Base-by-base conservation (phyloP, 768 basidiomycete genomes). In the Auricularia auricula-judae region DNA sequence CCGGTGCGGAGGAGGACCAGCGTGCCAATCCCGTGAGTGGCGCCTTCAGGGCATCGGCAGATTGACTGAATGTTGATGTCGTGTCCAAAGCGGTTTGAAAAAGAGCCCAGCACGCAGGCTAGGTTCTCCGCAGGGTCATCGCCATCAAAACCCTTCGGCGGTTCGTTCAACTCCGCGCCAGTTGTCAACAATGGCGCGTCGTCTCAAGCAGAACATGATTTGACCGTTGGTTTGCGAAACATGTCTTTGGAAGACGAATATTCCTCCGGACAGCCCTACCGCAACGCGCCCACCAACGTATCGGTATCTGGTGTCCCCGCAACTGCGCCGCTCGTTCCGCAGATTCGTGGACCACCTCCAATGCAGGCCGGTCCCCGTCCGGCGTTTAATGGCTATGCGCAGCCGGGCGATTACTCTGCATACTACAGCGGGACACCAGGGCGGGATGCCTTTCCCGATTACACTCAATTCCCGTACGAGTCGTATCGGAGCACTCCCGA, bases 171-270 rank as follows among this genome's bases (percentile, higher is more conserved):
- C 76, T 68, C 64, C 74, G 43, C 63, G 65, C 63, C 75, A 74
- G 21, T 70, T 14, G 12, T 42, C 67, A 70, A 77, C 39, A 65
- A 72, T 21, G 76, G 77, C 66, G 71, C 76, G 18, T 70, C 79
- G 14, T 71, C 78, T 42, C 70, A 75, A 56, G 80, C 78, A 18
- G 84, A 83, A 42, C 39, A 42, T 63, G 85, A 86, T 36, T 76
- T 87, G 39, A 75, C 84, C 14, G 72, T 82, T 36, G 79, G 83
- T 3, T 73, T 88, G 60, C 82, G 86, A 65, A 85, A 85, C 14
- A 84, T 85, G 82, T 77, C 73, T 5, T 82, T 84, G 21, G 84
- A 82, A 68, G 84, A 85, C 53, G 84, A 84, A 63, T 76, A 76
- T 62, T 70, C 72, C 63, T 70, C 72, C 51, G 68, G 69, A 44